Percentiles rank a stretch among this genome's conserved stretches.
Evolutionary conservation across 305 asterid species (phyloP).

Genomic region (Petunia hybrid): DNA sequence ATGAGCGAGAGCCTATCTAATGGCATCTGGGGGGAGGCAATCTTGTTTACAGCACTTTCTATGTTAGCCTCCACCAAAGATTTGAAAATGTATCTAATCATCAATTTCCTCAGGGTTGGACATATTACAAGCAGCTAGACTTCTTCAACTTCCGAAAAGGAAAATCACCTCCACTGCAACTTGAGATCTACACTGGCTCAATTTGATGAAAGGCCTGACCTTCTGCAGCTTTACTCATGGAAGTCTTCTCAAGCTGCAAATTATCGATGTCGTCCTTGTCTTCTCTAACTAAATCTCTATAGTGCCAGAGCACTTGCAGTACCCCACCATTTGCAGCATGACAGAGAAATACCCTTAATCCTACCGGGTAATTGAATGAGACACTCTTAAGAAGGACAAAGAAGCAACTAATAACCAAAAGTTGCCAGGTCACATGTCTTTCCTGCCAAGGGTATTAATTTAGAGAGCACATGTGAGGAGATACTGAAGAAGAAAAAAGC

Average conservation of each 20-base stretch:
- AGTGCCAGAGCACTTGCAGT: constrained; percentile 64
- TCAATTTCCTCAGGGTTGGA: too few relatives aligned
- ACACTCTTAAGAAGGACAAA: constrained; percentile 54
- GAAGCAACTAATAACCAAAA: constrained; percentile 55
- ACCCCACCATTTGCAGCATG: constrained; percentile 70
- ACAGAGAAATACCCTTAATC: constrained; percentile 51
- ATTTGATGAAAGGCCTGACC: too few relatives aligned
- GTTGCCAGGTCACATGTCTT: constrained; percentile 39
- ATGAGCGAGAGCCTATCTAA: too few relatives aligned
- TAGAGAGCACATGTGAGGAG: constrained; percentile 8
- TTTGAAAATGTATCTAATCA: too few relatives aligned
- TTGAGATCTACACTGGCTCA: too few relatives aligned
- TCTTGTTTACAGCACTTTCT: too few relatives aligned
- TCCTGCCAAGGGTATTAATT: constrained; percentile 48
- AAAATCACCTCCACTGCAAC: too few relatives aligned
- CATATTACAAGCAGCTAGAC: too few relatives aligned
- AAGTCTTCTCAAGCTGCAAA: constrained; percentile 38
- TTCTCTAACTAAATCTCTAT: constrained; percentile 40
- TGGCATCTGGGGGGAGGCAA: too few relatives aligned
- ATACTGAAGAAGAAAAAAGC: background rate
- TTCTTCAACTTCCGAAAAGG: too few relatives aligned
- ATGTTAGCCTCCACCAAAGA: too few relatives aligned
- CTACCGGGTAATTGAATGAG: constrained; percentile 33
- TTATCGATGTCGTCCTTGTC: constrained; percentile 35
- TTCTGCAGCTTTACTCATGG: background rate